Evolutionary conservation across 768 basidiomycete species (phyloP), one percentile per base, ranked within the genome.

Genomic region (Sporobolomyces roseus): DNA sequence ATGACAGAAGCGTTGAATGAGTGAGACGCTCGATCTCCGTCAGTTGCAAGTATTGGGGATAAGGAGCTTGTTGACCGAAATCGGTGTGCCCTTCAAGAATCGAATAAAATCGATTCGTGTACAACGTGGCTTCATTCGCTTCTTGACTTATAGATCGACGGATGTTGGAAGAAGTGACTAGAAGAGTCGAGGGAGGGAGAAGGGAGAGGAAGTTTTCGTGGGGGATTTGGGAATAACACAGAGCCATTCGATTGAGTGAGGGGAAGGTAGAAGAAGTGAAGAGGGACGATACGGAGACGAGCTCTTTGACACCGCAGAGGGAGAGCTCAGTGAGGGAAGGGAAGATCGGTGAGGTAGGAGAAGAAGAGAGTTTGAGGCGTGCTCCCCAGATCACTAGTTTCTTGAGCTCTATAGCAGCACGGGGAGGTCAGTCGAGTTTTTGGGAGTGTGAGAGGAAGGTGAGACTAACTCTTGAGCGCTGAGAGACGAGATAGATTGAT

Each of bases 291-390:
- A 58, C 30, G 4, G 10, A 17, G 25, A 2, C 30, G 38, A 45
- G 8, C 25, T 30, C 17, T n/a, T 58, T 58, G 38, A 58, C 56
- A 13, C 56, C 56, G 56, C 56, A 58, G 56, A 58, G 21, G 3
- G 56, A 58, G 43, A 58, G 25, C 16, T 58, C 38, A 14, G 23
- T 5, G 29, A 45, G 38, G 12, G 29, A 29, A 17, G 56, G 56
- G 7, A 58, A 41, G 41, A 21, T 16, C 3, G 25, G 27, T 17
- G 56, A 21, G 2, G 27, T 13, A 12, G 41, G 7, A 16, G 10
- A 25, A 16, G 41, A 4, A 23, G 27, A 23, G 17, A 2, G 2
- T 32, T 27, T 29, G 41, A 58, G 38, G 4, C 3, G 43, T 4
- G 45, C 41, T 30, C 56, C 56, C 27, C 29, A 58, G 9, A 58